Percentiles rank a stretch among this genome's conserved stretches.
These are phyloP conservation scores for Trichophyton rubrum DNA, from an alignment of 2,329 filamentous ascomycete species.

Conservation along the genomic window DNA sequence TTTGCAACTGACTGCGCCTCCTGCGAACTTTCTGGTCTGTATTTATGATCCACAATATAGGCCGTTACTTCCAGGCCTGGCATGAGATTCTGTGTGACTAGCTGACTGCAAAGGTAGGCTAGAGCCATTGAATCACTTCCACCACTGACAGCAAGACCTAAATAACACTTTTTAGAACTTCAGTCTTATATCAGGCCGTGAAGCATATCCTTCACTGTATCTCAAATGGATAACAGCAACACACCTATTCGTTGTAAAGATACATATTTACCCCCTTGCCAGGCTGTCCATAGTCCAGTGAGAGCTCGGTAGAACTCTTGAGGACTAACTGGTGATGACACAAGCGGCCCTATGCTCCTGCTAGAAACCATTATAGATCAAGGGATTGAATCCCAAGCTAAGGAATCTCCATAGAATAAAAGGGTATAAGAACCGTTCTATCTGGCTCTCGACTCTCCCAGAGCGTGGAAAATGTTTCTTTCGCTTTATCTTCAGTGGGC, in stretches of 20 bases:
- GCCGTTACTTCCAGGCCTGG: constrained; percentile 32
- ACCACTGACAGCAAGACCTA: constrained; percentile 73
- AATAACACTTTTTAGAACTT: neutral
- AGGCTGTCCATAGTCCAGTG: constrained; percentile 22
- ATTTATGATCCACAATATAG: constrained; percentile 50
- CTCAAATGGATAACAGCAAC: neutral
- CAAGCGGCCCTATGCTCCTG: constrained; percentile 3
- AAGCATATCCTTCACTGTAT: neutral
- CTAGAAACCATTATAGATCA: neutral
- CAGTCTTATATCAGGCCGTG: neutral
- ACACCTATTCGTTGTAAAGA: constrained; percentile 8
- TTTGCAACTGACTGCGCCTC: constrained; percentile 43
- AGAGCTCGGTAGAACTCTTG: constrained; percentile 40
- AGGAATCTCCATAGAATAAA: neutral
- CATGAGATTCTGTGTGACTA: constrained; percentile 23
- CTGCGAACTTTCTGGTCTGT: constrained; percentile 41
- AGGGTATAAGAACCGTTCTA: neutral
- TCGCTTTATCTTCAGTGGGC: neutral
- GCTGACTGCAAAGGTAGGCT: constrained; percentile 54
- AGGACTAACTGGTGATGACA: constrained; percentile 23
- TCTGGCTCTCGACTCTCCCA: neutral
- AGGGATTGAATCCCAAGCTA: neutral
- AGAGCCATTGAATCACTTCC: constrained; percentile 98
- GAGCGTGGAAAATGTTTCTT: neutral
- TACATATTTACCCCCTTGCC: constrained; percentile 31